Evolutionary conservation across 2,329 filamentous ascomycete species (phyloP), one percentile per base, ranked within the genome.

Genomic region (Coniochaeta sp.): DNA sequence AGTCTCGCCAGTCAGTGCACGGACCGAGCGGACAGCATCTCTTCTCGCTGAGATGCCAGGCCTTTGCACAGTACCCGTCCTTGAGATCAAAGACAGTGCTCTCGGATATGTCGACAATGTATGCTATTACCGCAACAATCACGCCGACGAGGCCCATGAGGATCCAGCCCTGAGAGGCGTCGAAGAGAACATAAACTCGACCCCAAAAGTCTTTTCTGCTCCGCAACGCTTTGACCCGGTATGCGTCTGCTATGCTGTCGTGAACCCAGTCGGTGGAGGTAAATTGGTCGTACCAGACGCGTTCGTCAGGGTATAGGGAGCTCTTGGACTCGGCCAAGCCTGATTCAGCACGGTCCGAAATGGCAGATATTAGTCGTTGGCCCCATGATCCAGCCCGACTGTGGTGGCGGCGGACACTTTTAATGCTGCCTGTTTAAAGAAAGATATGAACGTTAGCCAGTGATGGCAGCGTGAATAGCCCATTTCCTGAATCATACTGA

Each of bases 231-330:
- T 96, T 95, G 57, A 96, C 86, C 28, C 95, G 89, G 68, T 92
- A 91, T 11, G 93, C 91, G 74, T 98, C 95, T 68, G 92, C 91
- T 66, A 99, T 97, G 72, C 89, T 93, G 74, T 99, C 95, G 71
- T 96, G 93, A 0, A 99, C 93, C 95, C 95, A 99, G 73, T 99
- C 93, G 60, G 91, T 97, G 7, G 91, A 96, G 6, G 92, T 96
- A 70, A 96, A 96, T 74, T 99, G 95, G 77, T 99, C 95, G 75
- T 98, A 98, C 95, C 95, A 98, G 11, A 96, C 89, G 62, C 95
- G 87, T 66, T 98, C 92, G 69, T 97, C 90, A 58, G 88, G 79
- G 67, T 86, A 88, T 11, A 89, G 75, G 5, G 85, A 87, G 36
- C 80, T 77, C 68, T 87, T 89, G 57, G 87, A 87, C 63, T 89